These are phyloP conservation scores for Leccinum broughii DNA, from an alignment of 768 basidiomycete species.

Conservation along the genomic window DNA sequence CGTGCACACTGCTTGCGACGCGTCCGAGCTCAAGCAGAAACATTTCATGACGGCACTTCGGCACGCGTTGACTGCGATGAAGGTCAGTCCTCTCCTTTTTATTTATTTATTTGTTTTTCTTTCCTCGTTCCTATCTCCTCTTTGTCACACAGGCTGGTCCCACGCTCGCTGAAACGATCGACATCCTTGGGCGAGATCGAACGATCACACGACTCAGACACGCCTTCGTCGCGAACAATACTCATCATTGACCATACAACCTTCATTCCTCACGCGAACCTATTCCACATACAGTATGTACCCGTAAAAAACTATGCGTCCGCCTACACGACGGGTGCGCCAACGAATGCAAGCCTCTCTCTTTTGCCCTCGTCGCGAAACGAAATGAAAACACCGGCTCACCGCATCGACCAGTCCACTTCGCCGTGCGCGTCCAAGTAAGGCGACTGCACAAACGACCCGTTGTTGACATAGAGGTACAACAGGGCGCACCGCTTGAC, in stretches of 20 bases:
- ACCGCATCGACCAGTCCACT: conserved; percentile 91
- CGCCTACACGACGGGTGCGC: no score
- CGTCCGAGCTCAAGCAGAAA: conserved; percentile 43
- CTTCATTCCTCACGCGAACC: background rate
- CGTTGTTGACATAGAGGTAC: conserved; percentile 85
- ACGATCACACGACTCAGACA: conserved; percentile 19
- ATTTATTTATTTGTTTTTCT: background rate
- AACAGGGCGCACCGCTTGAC: conserved; percentile 90
- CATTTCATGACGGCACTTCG: conserved; percentile 72
- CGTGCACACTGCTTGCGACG: conserved; percentile 47
- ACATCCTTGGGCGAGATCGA: conserved; percentile 37
- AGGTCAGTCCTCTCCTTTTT: conserved; percentile 47
- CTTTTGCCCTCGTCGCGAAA: background rate
- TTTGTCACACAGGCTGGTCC: conserved; percentile 40
- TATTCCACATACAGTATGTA: background rate
- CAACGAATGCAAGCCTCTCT: no score
- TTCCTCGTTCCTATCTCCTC: background rate
- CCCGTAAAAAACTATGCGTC: no score
- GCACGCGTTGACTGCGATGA: conserved; percentile 79
- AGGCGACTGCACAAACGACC: conserved; percentile 85
- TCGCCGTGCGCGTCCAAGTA: conserved; percentile 96
- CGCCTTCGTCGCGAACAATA: conserved; percentile 4
- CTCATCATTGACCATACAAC: no score
- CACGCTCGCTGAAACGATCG: conserved; percentile 40
- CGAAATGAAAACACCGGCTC: background rate